Base-by-base conservation (phyloP, 192 early-diverging fungal species). In the Entomortierella lignicola region DNA sequence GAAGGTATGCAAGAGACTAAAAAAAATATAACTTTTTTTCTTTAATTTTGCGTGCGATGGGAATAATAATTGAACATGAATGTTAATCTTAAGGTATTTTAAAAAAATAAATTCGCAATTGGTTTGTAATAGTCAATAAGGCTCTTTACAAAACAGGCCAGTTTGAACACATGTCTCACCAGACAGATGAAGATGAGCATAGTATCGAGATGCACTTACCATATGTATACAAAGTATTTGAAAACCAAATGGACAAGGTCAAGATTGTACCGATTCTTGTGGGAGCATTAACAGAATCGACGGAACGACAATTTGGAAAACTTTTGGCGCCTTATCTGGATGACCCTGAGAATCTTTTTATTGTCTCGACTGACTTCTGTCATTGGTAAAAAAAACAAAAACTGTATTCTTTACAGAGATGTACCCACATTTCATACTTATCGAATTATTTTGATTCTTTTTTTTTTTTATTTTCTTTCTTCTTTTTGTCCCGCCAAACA, bases 191-290 rank as follows among this genome's bases (percentile, higher is more conserved):
- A 70, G 91, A 94, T 44, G 98, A 99, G 74, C 98, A 99, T 75
- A 96, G 95, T 77, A 89, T 99, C 69, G 98, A 98, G 72, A 95
- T 99, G 96, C 96, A 99, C 67, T 71, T 98, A 58, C 97, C 97
- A 12, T 98, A 90, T 82, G 87, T 93, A 7, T 91, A 91, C 83
- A 93, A 94, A 74, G 85, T 92, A 25, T 92, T 99, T 83, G 88
- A 91, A 79, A 61, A 83, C 26, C 80, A 85, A 41, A 81, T 87
- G 50, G 71, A 87, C 53, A 63, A 83, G 1, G 85, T 94, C 62
- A 88, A 66, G n/a, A 81, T 99, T 47, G 89, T 98, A 13, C 98
- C 98, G 0, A 93, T 99, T 48, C 63, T 99, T 43, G 94, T 99
- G 8, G 98, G 98, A 0, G 83, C 85, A 10, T 72, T 96, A 30